A percentile compares a stretch with the other conserved stretches of the same genome.
phyloP scores from a whole-genome alignment of 345 rosid genomes.

The Salix arbutifolia region DNA sequence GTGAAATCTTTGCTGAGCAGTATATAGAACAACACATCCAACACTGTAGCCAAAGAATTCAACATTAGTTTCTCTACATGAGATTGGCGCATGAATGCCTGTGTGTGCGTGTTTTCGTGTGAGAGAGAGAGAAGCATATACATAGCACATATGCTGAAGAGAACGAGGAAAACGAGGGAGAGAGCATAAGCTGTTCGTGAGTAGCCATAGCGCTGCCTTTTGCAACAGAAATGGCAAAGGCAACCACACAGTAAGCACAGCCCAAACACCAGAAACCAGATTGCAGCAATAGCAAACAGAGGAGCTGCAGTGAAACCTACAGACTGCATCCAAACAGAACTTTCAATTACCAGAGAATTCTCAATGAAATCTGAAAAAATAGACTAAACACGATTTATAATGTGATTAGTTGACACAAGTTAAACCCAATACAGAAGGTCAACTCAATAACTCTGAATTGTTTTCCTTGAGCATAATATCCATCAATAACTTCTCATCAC shows the following conservation, averaged over 20 bases:
- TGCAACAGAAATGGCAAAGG: conserved; percentile 46
- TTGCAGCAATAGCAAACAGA: conserved; percentile 50
- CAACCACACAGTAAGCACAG: conserved; percentile 47
- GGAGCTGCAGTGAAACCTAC: conserved; percentile 81
- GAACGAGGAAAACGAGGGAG: conserved; percentile 62
- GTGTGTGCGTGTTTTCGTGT: too few relatives aligned
- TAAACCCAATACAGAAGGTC: background rate
- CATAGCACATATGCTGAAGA: conserved; percentile 69
- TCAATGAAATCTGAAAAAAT: background rate
- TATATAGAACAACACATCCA: conserved; percentile 73
- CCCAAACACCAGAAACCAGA: conserved; percentile 82
- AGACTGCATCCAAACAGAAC: conserved; percentile 54
- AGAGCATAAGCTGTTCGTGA: conserved; percentile 54
- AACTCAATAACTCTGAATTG: background rate
- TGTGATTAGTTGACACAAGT: background rate
- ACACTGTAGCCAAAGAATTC: conserved; percentile 41
- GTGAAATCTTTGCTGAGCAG: conserved; percentile 71
- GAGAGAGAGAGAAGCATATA: conserved; percentile 22
- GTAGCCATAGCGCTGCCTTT: conserved; percentile 51
- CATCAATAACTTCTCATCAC: background rate
- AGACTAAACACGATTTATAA: background rate
- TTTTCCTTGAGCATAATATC: background rate
- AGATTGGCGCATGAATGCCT: background rate
- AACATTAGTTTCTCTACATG: background rate
- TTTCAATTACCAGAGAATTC: background rate